Evolutionary conservation across 2,329 filamentous ascomycete species (phyloP).

Genomic region (Septoria linicola): DNA sequence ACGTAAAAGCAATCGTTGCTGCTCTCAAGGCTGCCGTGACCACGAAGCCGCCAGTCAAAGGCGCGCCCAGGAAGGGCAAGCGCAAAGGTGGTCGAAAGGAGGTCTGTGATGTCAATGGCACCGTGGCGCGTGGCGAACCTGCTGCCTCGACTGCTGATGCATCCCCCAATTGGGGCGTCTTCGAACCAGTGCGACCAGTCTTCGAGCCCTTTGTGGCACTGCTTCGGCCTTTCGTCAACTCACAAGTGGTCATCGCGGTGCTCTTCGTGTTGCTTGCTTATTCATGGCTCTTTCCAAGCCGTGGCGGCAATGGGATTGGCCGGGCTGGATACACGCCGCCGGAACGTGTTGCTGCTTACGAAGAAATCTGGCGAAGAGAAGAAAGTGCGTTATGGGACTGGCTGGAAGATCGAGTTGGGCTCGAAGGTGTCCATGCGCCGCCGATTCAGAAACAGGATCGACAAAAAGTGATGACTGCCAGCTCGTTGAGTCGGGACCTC

Average conservation of each 20-base stretch:
- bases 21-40: conserved; percentile 71
- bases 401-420: conserved; percentile 80
- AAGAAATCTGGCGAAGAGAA: conserved; percentile 87
- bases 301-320: conserved; percentile 39
- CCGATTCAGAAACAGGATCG: conserved; percentile 24
- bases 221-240: conserved; percentile 67
- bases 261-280: conserved; percentile 71
- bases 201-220: conserved; percentile 70
- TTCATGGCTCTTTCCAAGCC: conserved; percentile 57
- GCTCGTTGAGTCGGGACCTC: conserved; percentile 30
- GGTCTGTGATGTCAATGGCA: conserved; percentile 47
- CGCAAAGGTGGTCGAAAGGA: conserved; percentile 52
- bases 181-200: conserved; percentile 74
- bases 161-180: conserved; percentile 65
- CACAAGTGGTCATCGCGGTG: conserved; percentile 74
- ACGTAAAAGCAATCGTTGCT: conserved; percentile 76
- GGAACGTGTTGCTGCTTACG: conserved; percentile 77
- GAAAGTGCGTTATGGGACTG: conserved; percentile 90
- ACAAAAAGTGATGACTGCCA: conserved; percentile 32
- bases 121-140: conserved; percentile 39
- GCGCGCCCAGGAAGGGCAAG: conserved; percentile 49
- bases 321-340: conserved; percentile 49
- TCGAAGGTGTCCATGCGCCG: conserved; percentile 53
- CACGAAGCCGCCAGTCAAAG: conserved; percentile 57
- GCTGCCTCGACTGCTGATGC: conserved; percentile 34